phyloP scores from a whole-genome alignment of 495 filamentous ascomycete genomes.

The Cladorrhinum samala region DNA sequence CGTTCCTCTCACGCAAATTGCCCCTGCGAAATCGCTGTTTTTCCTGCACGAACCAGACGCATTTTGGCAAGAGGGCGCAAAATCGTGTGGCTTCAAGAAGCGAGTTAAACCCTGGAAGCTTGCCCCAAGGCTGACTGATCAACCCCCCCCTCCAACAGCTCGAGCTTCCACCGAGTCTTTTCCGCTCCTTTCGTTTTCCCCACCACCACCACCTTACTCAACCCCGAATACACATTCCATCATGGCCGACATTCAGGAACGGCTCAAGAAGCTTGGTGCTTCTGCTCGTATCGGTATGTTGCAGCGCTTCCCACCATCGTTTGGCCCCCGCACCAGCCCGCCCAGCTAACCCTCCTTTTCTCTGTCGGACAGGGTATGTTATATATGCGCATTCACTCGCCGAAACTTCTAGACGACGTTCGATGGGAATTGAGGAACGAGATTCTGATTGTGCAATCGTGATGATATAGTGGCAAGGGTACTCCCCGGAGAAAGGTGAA shows the following conservation, averaged over 20 bases:
- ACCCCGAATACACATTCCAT: conserved; percentile 27
- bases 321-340: conserved; percentile 8
- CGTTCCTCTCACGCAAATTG: conserved; percentile 5
- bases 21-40: background rate
- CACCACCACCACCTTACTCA: conserved; percentile 13
- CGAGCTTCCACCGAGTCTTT: conserved; percentile 18
- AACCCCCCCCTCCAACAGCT: conserved; percentile 10
- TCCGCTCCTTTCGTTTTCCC: conserved; percentile 12
- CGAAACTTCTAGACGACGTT: too few relatives aligned
- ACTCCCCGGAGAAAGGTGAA: conserved; percentile 96
- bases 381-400: background rate
- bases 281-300: conserved; percentile 72
- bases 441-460: conserved; percentile 25
- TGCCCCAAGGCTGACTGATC: conserved; percentile 15
- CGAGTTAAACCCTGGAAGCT: conserved; percentile 4
- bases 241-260: conserved; percentile 63
- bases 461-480: conserved; percentile 76
- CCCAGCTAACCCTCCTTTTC: conserved; percentile 17
- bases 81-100: background rate
- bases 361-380: conserved; percentile 23
- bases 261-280: conserved; percentile 72
- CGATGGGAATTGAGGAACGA: too few relatives aligned
- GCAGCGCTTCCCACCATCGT: conserved; percentile 5
- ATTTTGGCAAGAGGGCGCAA: background rate
- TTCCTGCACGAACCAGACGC: background rate